phyloP scores from a whole-genome alignment of 176 grass and related monocot species.

The Eleusine coracana region DNA sequence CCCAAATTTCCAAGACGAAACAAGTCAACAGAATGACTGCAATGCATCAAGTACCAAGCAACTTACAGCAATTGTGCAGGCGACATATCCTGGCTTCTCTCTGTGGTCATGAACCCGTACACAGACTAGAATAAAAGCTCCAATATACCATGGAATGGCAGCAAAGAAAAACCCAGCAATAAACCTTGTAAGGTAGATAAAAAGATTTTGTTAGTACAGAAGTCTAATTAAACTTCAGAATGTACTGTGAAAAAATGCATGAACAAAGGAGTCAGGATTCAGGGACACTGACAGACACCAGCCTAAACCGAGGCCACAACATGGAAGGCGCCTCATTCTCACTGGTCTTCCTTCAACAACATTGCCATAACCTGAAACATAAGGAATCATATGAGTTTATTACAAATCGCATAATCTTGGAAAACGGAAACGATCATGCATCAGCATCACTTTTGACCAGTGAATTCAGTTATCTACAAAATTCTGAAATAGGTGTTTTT shows the following conservation, averaged over 20 bases:
- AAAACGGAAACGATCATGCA: background rate
- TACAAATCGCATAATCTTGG: background rate
- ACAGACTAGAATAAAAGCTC: conserved; percentile 82
- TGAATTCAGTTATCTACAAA: conserved; percentile 12
- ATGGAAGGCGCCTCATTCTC: conserved; percentile 67
- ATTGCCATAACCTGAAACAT: conserved; percentile 56
- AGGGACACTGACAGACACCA: conserved; percentile 76
- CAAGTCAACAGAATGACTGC: conserved; percentile 9
- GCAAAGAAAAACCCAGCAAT: conserved; percentile 85
- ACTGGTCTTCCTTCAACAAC: conserved; percentile 76
- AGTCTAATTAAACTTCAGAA: background rate
- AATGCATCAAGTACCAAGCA: conserved; percentile 10
- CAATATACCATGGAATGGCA: conserved; percentile 92
- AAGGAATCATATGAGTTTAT: conserved; percentile 25
- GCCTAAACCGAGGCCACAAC: conserved; percentile 82
- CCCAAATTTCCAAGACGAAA: background rate
- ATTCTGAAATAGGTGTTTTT: background rate
- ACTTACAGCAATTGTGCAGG: conserved; percentile 88
- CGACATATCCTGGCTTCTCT: conserved; percentile 92
- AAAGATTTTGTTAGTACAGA: conserved; percentile 10
- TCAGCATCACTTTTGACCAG: background rate
- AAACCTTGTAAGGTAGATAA: conserved; percentile 59
- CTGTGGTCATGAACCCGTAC: conserved; percentile 78
- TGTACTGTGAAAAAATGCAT: conserved; percentile 20
- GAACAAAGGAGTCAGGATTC: background rate